These are phyloP conservation scores for Pisolithus albus DNA, from an alignment of 768 basidiomycete genomes.

Conservation along the genomic window DNA sequence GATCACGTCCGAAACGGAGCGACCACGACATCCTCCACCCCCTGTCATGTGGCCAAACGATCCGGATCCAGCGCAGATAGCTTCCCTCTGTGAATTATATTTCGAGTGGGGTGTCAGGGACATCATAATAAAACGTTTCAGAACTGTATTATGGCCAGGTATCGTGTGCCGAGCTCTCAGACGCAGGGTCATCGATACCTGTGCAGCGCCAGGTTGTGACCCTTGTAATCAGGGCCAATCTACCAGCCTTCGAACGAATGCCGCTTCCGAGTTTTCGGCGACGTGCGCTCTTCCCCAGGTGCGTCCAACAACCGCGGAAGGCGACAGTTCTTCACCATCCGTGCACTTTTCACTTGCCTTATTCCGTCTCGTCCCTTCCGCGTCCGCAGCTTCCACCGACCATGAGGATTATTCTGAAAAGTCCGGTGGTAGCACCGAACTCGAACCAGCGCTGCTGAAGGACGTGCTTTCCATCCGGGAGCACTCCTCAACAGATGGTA, in stretches of 20 bases:
- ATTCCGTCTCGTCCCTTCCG: background rate
- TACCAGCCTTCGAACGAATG: background rate
- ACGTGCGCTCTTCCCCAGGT: background rate
- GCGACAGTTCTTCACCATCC: constrained; percentile 7
- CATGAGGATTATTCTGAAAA: constrained; percentile 18
- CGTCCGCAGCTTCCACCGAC: background rate
- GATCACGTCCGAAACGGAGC: constrained; percentile 58
- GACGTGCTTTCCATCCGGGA: constrained; percentile 60
- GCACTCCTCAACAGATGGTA: constrained; percentile 64
- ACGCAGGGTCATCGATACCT: constrained; percentile 49
- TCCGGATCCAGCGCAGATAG: constrained; percentile 64
- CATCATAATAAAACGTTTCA: constrained; percentile 75
- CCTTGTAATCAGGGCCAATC: background rate
- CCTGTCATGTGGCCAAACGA: constrained; percentile 46
- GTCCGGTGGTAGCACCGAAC: constrained; percentile 19
- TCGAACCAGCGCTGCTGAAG: constrained; percentile 42
- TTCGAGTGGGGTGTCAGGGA: constrained; percentile 92
- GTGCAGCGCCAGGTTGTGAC: constrained; percentile 14
- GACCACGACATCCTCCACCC: constrained; percentile 18
- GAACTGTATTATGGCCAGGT: constrained; percentile 76
- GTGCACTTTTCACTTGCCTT: constrained; percentile 5
- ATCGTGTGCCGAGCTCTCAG: constrained; percentile 65
- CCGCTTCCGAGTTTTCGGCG: background rate
- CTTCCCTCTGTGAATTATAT: constrained; percentile 74
- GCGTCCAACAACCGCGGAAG: constrained; percentile 13